A percentile compares a stretch with the other conserved stretches of the same genome.
Evolutionary conservation across 352 stramenopile genomes (phyloP).

Genomic region (Globisporangium takayamanum): DNA sequence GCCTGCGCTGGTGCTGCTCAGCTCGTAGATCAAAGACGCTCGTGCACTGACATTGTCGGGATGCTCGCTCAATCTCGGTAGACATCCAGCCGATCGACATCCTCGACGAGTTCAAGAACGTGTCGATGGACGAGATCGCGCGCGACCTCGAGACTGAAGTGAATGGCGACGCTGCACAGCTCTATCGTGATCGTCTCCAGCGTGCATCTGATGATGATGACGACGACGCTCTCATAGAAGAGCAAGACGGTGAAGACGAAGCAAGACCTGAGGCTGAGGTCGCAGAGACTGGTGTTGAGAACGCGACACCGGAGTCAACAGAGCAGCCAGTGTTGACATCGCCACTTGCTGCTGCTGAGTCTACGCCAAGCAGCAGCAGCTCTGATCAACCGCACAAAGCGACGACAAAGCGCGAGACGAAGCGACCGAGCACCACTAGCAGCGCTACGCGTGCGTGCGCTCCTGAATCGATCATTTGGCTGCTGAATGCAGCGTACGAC

Average conservation of each 20-base stretch:
- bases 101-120: conserved; percentile 39
- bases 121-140: conserved; percentile 41
- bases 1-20: neutral
- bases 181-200: conserved; percentile 33
- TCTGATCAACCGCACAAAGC: neutral
- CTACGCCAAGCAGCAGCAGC: neutral
- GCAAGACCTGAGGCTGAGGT: too few species aligned
- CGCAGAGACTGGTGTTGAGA: neutral
- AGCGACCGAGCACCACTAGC: conserved; percentile 1
- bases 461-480: neutral
- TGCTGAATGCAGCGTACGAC: neutral
- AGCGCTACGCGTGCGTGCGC: neutral
- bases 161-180: conserved; percentile 27
- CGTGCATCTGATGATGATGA: neutral
- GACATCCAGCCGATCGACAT: conserved; percentile 54
- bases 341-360: too few species aligned
- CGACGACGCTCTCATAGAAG: neutral
- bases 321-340: neutral
- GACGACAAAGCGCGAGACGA: neutral
- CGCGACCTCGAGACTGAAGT: conserved; percentile 40
- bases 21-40: neutral
- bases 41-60: neutral
- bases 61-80: too few species aligned
- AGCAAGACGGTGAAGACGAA: neutral
- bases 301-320: neutral